Conservation (phyloP, 2,329 filamentous ascomycete species). For the Aspergillus pseudoglaucus region DNA sequence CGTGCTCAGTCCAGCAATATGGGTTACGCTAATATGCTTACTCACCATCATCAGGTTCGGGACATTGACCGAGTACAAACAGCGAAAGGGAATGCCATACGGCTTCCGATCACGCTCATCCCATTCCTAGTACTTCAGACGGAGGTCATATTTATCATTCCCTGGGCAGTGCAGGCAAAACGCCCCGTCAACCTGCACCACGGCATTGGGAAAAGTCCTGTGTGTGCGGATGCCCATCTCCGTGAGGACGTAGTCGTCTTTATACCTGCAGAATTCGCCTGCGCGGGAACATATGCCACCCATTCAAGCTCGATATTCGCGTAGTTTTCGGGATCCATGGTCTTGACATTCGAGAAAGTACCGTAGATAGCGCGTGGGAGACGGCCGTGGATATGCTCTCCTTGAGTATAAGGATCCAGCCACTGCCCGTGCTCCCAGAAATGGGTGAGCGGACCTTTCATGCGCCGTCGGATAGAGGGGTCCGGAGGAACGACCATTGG, state of each 20-base stretch:
- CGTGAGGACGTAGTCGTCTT: conserved; percentile 1
- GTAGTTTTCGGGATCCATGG: conserved; percentile 5
- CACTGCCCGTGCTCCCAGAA: conserved; percentile 1
- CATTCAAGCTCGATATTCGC: conserved; percentile 11
- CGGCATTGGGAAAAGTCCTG: background rate
- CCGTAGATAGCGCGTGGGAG: conserved; percentile 12
- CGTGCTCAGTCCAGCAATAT: background rate
- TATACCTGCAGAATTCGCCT: conserved; percentile 1
- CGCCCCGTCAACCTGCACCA: background rate
- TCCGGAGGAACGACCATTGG: too few relatives aligned
- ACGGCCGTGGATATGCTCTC: conserved; percentile 11
- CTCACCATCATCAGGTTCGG: background rate
- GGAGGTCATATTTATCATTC: background rate
- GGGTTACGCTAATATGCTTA: background rate
- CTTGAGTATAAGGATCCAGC: conserved; percentile 10
- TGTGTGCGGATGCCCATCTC: background rate
- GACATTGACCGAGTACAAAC: background rate
- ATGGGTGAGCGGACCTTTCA: too few relatives aligned
- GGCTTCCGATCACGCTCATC: background rate
- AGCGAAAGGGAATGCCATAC: background rate
- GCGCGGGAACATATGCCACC: conserved; percentile 1
- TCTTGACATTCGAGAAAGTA: conserved; percentile 12
- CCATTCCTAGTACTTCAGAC: background rate
- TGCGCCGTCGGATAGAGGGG: too few relatives aligned
- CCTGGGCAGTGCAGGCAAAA: background rate